Conservation (phyloP, 2,329 filamentous ascomycete species). For the Aspergillus vadensis region DNA sequence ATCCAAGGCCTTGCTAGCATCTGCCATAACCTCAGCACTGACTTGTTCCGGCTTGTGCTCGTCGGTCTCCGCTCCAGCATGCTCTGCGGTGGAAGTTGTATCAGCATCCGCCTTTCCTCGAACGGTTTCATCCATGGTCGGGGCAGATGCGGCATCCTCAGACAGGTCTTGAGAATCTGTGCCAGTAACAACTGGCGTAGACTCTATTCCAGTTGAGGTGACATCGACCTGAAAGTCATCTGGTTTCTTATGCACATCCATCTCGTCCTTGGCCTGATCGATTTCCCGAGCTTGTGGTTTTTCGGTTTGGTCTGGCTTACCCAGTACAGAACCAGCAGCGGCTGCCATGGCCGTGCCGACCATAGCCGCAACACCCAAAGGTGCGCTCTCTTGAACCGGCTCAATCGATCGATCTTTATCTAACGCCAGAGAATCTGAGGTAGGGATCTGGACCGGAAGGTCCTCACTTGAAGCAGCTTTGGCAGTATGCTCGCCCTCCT, state of each 20-base stretch:
- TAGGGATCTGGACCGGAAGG: conserved; percentile 3
- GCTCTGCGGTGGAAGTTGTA: neutral
- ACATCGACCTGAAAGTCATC: too few relatives aligned
- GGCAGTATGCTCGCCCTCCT: conserved; percentile 7
- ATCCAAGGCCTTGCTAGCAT: neutral
- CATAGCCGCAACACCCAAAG: conserved; percentile 19
- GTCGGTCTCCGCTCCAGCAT: neutral
- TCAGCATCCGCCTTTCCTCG: neutral
- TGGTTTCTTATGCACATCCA: neutral
- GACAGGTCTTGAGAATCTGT: neutral
- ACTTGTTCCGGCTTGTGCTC: neutral
- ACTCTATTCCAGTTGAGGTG: neutral
- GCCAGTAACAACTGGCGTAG: neutral
- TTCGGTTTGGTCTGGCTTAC: conserved; percentile 9
- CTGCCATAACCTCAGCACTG: neutral
- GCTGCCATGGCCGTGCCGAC: conserved; percentile 25
- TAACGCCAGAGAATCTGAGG: neutral
- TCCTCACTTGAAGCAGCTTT: conserved; percentile 2
- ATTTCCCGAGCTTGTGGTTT: neutral
- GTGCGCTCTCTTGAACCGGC: neutral
- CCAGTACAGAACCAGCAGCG: conserved; percentile 4
- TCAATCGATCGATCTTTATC: conserved; percentile 1
- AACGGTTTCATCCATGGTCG: neutral
- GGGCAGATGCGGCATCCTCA: neutral
- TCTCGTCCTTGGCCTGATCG: neutral